These are phyloP conservation scores for Fusarium incarnatum DNA, from an alignment of 2,329 filamentous ascomycete species.

Conservation along the genomic window DNA sequence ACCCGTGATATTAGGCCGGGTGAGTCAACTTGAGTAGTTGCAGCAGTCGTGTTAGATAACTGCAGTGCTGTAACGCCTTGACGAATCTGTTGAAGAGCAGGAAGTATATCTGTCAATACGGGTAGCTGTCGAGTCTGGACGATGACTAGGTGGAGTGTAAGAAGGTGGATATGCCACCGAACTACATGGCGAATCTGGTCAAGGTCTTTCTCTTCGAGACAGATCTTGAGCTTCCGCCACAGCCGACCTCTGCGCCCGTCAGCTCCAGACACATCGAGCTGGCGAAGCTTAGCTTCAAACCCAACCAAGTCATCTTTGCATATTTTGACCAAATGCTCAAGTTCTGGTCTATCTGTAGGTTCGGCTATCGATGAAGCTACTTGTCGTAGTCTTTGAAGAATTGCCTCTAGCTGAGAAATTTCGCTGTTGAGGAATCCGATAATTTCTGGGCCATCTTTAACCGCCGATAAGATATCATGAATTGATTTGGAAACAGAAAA, in stretches of 20 bases:
- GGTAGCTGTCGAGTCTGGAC: neutral
- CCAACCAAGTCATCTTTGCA: neutral
- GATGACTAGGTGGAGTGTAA: neutral
- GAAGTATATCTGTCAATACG: neutral
- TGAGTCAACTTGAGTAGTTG: no score
- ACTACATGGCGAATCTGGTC: neutral
- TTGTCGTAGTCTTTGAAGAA: accelerated
- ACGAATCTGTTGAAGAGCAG: no score
- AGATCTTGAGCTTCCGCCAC: neutral
- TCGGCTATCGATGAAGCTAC: no score
- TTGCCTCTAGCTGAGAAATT: accelerated
- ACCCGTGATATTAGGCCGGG: no score
- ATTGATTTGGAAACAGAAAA: neutral
- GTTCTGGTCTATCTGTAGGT: neutral
- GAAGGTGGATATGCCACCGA: neutral
- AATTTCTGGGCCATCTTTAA: neutral
- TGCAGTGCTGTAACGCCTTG: no score
- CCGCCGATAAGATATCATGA: neutral
- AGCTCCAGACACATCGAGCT: accelerated
- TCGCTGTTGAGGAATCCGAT: accelerated
- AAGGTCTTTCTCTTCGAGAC: neutral
- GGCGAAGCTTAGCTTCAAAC: accelerated
- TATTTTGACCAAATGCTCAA: accelerated
- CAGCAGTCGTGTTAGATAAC: no score
- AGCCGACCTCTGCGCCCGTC: neutral